Evolutionary conservation across 768 basidiomycete species (phyloP).

Genomic region (Auriculariales sp.): DNA sequence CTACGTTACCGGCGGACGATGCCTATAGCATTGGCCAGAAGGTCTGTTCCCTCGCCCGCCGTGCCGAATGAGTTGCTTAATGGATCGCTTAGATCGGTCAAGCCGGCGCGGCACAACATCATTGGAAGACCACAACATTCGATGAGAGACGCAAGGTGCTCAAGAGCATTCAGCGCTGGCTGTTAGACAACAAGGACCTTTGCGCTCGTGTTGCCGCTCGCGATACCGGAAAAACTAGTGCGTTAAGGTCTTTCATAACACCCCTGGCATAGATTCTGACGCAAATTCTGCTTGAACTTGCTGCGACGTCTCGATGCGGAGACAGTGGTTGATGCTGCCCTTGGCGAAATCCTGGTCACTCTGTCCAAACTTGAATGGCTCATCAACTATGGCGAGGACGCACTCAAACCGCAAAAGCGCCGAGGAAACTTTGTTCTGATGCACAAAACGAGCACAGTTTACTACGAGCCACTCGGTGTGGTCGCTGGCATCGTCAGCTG

Average conservation of each 20-base stretch:
- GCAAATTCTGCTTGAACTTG: conserved; percentile 4
- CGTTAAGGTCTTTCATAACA: too few relatives aligned
- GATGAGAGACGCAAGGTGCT: conserved; percentile 69
- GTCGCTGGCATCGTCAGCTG: conserved; percentile 89
- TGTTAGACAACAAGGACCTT: conserved; percentile 76
- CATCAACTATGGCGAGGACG: conserved; percentile 69
- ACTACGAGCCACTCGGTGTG: conserved; percentile 86
- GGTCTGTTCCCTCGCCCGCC: too few relatives aligned
- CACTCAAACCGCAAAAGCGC: conserved; percentile 59
- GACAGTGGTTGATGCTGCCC: conserved; percentile 79
- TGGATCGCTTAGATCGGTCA: too few relatives aligned
- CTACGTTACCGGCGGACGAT: conserved; percentile 63
- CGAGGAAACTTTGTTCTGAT: conserved; percentile 48
- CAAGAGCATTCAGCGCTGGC: conserved; percentile 80
- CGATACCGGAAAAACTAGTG: conserved; percentile 91
- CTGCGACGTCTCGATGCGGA: neutral
- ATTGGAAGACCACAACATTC: conserved; percentile 68
- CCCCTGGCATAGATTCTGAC: neutral
- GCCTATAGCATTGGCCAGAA: conserved; percentile 57
- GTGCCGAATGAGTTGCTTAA: too few relatives aligned
- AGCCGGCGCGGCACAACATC: conserved; percentile 51
- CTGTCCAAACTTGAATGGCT: conserved; percentile 92
- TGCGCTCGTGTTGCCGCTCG: conserved; percentile 81
- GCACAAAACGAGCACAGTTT: conserved; percentile 65
- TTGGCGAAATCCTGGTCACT: conserved; percentile 92